These are phyloP conservation scores for Bipolaris oryzae DNA, from an alignment of 2,329 filamentous ascomycete genomes.

Conservation along the genomic window DNA sequence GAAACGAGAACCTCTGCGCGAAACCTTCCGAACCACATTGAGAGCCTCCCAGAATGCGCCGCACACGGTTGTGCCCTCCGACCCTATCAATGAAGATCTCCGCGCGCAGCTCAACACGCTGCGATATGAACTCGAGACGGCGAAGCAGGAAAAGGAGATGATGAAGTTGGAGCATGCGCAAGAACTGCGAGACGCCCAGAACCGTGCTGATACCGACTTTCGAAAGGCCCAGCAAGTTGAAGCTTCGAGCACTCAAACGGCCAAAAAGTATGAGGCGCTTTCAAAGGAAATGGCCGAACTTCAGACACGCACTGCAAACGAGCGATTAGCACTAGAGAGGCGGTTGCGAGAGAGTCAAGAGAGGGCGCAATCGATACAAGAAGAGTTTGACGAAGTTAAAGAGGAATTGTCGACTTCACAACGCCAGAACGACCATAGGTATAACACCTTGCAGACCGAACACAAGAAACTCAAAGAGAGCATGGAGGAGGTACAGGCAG, in stretches of 20 bases:
- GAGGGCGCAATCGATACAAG: conserved; percentile 73
- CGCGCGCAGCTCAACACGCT: conserved; percentile 88
- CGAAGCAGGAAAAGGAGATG: conserved; percentile 87
- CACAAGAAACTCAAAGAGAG: conserved; percentile 64
- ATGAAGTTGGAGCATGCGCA: conserved; percentile 77
- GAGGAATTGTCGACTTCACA: conserved; percentile 73
- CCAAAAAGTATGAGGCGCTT: conserved; percentile 61
- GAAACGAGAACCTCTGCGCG: conserved; percentile 48
- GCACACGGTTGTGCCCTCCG: conserved; percentile 47
- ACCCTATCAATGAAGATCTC: conserved; percentile 71
- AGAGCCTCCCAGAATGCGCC: conserved; percentile 51
- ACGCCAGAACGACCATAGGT: conserved; percentile 66
- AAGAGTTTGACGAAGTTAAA: conserved; percentile 82
- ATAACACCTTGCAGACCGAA: conserved; percentile 66
- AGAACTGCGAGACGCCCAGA: conserved; percentile 79
- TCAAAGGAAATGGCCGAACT: conserved; percentile 61
- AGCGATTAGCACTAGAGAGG: conserved; percentile 62
- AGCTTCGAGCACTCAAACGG: conserved; percentile 56
- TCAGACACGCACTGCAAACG: conserved; percentile 61
- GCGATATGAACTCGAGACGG: conserved; percentile 83
- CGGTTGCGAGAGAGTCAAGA: conserved; percentile 65
- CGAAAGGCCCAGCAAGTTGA: conserved; percentile 68
- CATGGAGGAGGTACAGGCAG: conserved; percentile 65
- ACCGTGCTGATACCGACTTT: conserved; percentile 85
- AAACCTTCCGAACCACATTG: conserved; percentile 49